A percentile compares a stretch with the other conserved stretches of the same genome.
phyloP scores from a whole-genome alignment of 2,329 filamentous ascomycete species.

The Sporothrix variecibatus region DNA sequence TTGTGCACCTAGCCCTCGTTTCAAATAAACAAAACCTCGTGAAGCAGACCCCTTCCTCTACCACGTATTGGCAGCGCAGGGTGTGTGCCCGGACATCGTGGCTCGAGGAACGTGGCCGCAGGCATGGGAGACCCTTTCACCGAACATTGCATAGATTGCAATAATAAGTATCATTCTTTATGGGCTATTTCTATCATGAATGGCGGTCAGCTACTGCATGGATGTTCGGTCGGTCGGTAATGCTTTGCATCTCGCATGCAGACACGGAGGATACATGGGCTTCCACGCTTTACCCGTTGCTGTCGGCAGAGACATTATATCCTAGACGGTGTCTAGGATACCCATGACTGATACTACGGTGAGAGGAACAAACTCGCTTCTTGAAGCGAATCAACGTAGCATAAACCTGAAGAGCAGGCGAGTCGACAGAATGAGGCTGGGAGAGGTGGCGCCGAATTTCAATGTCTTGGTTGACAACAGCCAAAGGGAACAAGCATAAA shows the following conservation, averaged over 20 bases:
- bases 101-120: background rate
- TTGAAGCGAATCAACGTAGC: background rate
- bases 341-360: background rate
- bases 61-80: background rate
- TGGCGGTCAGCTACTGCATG: background rate
- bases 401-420: slow-evolving; percentile 54
- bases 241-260: slow-evolving; percentile 12
- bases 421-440: slow-evolving; percentile 32
- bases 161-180: background rate
- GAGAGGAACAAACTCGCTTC: slow-evolving; percentile 2
- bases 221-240: background rate
- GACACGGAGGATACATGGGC: background rate
- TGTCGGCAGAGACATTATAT: background rate
- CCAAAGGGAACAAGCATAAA: background rate
- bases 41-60: too few relatives aligned
- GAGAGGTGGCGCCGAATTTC: background rate
- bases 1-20: background rate
- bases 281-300: slow-evolving; percentile 11
- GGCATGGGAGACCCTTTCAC: background rate
- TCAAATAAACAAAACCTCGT: background rate
- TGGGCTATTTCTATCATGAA: background rate
- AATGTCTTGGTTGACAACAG: background rate
- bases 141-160: background rate
- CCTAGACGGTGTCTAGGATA: background rate
- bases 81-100: background rate